Evolutionary conservation across 2,329 filamentous ascomycete genomes (phyloP).

Genomic region (Pseudofabraea citricarpa): DNA sequence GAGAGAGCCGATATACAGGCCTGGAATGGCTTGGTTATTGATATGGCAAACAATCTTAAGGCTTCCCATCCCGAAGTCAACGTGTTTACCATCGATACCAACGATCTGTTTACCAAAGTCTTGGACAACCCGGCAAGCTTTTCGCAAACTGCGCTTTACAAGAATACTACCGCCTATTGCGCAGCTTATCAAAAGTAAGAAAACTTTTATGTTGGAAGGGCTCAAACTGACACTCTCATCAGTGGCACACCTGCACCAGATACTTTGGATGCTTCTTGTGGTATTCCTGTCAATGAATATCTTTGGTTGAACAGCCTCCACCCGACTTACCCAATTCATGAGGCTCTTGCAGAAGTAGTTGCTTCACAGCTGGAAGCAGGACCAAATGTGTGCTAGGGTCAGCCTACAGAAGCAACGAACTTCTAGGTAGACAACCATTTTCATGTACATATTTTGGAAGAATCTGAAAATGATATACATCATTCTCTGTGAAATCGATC

Average conservation of each 20-base stretch:
- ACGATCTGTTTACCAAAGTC: constrained; percentile 44
- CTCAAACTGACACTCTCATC: constrained; percentile 7
- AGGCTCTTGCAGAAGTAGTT: constrained; percentile 49
- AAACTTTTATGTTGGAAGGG: not conserved
- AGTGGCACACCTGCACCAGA: constrained; percentile 41
- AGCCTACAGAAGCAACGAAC: not conserved
- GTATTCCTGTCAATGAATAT: constrained; percentile 54
- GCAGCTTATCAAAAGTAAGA: constrained; percentile 47
- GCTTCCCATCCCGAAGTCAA: constrained; percentile 35
- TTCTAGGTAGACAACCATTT: too few relatives aligned
- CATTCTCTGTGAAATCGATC: too few relatives aligned
- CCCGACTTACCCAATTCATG: constrained; percentile 59
- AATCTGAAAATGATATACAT: too few relatives aligned
- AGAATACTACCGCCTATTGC: constrained; percentile 53
- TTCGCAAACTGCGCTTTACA: constrained; percentile 43
- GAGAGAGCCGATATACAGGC: constrained; percentile 40
- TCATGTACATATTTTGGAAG: too few relatives aligned
- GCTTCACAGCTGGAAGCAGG: constrained; percentile 33
- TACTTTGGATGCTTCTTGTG: constrained; percentile 40
- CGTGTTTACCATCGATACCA: constrained; percentile 48
- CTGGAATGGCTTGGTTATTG: constrained; percentile 44
- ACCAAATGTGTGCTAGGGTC: constrained; percentile 33
- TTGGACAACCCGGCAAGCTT: constrained; percentile 46
- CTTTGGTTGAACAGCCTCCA: constrained; percentile 61
- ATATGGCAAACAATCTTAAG: constrained; percentile 32